A percentile compares a stretch with the other conserved stretches of the same genome.
Evolutionary conservation across 352 stramenopile species (phyloP).

Genomic region (Globisporangium splendens): DNA sequence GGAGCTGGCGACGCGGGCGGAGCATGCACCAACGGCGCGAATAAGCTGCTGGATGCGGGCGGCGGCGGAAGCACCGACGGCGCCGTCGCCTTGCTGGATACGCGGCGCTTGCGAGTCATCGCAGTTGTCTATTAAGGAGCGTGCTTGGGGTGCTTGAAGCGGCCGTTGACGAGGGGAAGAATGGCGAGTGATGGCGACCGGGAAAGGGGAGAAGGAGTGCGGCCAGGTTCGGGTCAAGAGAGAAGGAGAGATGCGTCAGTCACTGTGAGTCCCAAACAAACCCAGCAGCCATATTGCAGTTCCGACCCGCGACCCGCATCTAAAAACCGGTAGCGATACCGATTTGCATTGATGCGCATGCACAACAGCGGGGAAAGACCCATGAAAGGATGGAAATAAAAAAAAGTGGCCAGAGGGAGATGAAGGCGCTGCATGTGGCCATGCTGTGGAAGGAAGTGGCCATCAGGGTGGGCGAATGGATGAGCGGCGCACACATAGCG

Average conservation of each 20-base stretch:
- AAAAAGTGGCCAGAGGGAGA: background rate
- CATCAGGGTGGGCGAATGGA: no score
- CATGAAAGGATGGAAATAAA: no score
- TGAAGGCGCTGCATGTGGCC: background rate
- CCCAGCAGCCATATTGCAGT: background rate
- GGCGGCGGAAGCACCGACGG: background rate
- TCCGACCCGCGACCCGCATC: background rate
- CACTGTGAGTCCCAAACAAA: background rate
- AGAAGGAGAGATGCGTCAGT: slow-evolving; percentile 5
- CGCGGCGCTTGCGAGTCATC: slow-evolving; percentile 20
- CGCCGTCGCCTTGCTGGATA: background rate
- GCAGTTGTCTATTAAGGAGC: background rate
- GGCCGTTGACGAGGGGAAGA: slow-evolving; percentile 14
- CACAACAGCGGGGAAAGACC: no score
- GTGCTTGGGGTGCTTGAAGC: slow-evolving; percentile 9
- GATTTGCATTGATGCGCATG: background rate
- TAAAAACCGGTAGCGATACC: slow-evolving; percentile 18
- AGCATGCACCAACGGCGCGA: no score
- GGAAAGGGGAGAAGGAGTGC: background rate
- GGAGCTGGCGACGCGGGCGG: background rate
- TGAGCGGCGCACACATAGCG: no score
- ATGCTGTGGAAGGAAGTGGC: no score
- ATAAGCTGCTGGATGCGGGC: background rate
- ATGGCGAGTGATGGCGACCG: background rate
- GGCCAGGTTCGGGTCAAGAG: slow-evolving; percentile 8